A percentile compares a stretch with the other conserved stretches of the same genome.
phyloP scores from a whole-genome alignment of 306 rosid genomes.

The Ceratonia siliqua region DNA sequence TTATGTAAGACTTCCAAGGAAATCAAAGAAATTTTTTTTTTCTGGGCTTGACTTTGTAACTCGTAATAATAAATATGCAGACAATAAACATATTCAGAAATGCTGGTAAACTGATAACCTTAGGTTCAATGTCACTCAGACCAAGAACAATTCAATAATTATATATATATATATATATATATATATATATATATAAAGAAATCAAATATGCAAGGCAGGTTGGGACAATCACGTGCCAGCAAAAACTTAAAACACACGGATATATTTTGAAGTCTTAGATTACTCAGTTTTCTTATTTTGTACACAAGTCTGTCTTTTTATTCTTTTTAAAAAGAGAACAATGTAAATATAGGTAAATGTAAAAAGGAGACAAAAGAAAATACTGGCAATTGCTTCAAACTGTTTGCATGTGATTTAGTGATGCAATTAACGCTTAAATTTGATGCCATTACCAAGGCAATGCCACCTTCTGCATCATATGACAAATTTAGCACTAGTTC shows the following conservation, averaged over 20 bases:
- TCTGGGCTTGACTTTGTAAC: not conserved
- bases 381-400: not conserved
- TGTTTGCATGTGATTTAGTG: not conserved
- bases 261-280: too few relatives aligned
- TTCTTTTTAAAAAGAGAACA: not conserved
- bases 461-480: not conserved
- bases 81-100: not conserved
- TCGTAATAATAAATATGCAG: not conserved
- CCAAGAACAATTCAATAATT: not conserved
- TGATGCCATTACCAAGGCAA: not conserved
- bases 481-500: not conserved
- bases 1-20: slow-evolving; percentile 12
- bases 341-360: not conserved
- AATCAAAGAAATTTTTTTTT: not conserved
- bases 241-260: too few relatives aligned
- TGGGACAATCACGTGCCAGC: not conserved
- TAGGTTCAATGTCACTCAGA: not conserved
- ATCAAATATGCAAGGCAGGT: not conserved
- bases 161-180: not conserved
- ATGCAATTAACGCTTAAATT: not conserved
- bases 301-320: not conserved
- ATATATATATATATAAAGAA: not conserved
- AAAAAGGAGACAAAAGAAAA: not conserved
- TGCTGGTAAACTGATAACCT: not conserved
- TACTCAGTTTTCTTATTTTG: too few relatives aligned